phyloP scores from a whole-genome alignment of 2,329 filamentous ascomycete genomes.

The Aspergillus piperis region DNA sequence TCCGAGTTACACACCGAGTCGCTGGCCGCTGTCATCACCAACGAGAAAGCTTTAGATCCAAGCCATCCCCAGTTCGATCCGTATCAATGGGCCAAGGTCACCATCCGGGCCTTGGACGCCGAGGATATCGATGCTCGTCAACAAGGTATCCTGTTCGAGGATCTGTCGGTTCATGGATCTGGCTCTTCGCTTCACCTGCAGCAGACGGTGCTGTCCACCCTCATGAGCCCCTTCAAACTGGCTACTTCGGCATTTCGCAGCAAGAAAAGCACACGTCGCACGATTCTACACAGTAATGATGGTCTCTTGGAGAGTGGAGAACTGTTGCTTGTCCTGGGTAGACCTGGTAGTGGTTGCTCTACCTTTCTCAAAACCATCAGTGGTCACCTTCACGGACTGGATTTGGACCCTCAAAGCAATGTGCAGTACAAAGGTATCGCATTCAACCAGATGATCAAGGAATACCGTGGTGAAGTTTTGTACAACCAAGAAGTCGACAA shows the following conservation, averaged over 20 bases:
- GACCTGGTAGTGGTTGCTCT: constrained; percentile 4
- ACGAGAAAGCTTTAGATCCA: neutral
- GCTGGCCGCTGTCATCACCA: neutral
- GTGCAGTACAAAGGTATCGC: constrained; percentile 26
- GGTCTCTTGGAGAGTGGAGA: constrained; percentile 3
- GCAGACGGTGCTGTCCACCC: neutral
- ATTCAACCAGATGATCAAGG: constrained; percentile 33
- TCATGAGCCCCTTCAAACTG: neutral
- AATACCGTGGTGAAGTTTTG: constrained; percentile 41
- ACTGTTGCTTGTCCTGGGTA: constrained; percentile 3
- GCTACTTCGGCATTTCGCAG: neutral
- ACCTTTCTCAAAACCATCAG: constrained; percentile 4
- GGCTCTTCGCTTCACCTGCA: neutral
- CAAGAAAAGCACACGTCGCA: neutral
- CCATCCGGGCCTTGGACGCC: neutral
- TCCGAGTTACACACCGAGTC: neutral
- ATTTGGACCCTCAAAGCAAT: neutral
- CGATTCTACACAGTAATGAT: constrained; percentile 2
- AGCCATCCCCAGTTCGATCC: neutral
- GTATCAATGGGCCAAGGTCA: neutral
- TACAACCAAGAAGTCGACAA: constrained; percentile 55
- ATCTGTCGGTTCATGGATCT: neutral
- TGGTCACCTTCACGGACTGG: neutral
- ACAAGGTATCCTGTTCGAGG: neutral
- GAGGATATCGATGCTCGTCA: neutral